Conservation (phyloP, 345 rosid genomes). For the Acer campestre region DNA sequence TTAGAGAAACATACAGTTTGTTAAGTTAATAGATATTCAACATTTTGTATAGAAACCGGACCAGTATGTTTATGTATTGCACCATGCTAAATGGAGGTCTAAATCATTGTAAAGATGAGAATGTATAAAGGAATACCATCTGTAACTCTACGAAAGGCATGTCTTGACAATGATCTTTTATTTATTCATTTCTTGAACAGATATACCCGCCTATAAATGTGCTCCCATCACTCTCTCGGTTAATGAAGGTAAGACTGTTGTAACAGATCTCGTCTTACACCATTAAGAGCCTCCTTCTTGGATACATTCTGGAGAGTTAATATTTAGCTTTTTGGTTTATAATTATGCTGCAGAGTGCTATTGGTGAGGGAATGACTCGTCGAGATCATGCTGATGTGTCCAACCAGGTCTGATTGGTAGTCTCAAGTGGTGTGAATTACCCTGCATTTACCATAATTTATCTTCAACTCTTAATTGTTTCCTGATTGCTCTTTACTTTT, state of each 20-base stretch:
- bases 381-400: constrained; percentile 92
- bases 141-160: neutral
- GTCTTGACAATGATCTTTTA: neutral
- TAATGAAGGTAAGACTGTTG: constrained; percentile 75
- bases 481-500: neutral
- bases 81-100: neutral
- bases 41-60: neutral
- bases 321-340: neutral
- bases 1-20: neutral
- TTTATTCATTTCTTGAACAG: constrained; percentile 37
- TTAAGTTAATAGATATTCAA: neutral
- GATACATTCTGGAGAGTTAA: neutral
- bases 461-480: neutral
- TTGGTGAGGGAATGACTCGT: constrained; percentile 98
- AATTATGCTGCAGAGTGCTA: constrained; percentile 70
- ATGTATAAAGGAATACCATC: neutral
- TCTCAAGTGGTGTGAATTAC: neutral
- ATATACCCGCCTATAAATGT: constrained; percentile 99
- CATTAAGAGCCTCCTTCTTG: neutral
- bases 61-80: neutral
- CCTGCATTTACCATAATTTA: neutral
- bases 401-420: constrained; percentile 63
- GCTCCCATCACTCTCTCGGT: constrained; percentile 92
- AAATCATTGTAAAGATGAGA: neutral
- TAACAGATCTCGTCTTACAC: neutral